Evolutionary conservation across 768 basidiomycete genomes (phyloP), one percentile per base, ranked within the genome.

Genomic region (Tylopilus balloui): DNA sequence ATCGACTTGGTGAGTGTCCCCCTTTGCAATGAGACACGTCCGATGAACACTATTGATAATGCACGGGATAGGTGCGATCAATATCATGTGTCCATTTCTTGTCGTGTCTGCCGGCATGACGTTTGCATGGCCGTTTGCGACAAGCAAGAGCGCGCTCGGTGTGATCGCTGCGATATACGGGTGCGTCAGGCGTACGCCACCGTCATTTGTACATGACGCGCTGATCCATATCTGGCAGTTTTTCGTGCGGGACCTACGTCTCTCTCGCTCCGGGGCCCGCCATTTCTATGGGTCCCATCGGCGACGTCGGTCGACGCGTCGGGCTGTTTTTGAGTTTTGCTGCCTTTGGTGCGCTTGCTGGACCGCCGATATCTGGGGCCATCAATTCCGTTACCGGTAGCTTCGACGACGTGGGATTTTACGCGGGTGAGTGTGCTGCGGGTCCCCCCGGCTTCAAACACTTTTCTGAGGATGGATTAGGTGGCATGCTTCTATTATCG

Each of bases 291-390:
- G 86, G 87, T 0, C 71, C 73, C 0, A 71, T 74, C 1, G 68
- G 68, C 10, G 85, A 88, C 47, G 74, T 86, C 0, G 87, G 87
- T 5, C 71, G 81, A 21, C 71, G 87, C 14, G 68, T 76, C 0
- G 86, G 87, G 6, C 80, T 86, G 73, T 78, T 78, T 50, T 70
- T 83, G 63, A 83, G 76, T 25, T 72, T 84, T 42, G 48, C 79
- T 20, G 74, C 86, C 0, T 32, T 87, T n/a, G 84, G 84, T 7
- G 83, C 82, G 0, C 69, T 88, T 3, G 74, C 73, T 1, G 87
- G 87, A 0, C 84, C 85, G 3, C 87, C 87, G 1, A 83, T 88
- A 51, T 84, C 84, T 8, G 87, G 87, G 1, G 81, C 81, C 0
- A 85, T 89, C 55, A 74, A 76, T 45, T 62, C 61, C 0, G 70